Evolutionary conservation across 768 basidiomycete genomes (phyloP).

Genomic region (Tricholoma saponaceum): DNA sequence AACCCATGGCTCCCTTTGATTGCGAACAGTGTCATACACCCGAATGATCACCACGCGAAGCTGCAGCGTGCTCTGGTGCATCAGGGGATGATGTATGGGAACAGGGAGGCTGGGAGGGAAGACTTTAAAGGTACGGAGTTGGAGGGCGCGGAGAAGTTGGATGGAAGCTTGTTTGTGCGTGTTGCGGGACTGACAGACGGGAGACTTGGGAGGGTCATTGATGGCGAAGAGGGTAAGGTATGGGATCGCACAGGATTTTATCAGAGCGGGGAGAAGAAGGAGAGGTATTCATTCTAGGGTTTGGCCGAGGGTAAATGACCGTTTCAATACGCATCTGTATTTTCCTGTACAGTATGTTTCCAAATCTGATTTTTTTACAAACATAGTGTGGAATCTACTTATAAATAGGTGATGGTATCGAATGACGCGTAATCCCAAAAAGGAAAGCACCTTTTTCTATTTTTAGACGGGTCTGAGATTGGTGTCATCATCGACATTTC

Average conservation of each 20-base stretch:
- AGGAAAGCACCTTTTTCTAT: too few species aligned
- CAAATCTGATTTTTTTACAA: too few species aligned
- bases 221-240: constrained; percentile 15
- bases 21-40: constrained; percentile 50
- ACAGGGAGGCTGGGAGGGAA: constrained; percentile 21
- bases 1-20: constrained; percentile 62
- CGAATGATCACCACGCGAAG: constrained; percentile 48
- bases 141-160: constrained; percentile 42
- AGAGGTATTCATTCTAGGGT: too few species aligned
- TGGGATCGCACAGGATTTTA: constrained; percentile 20
- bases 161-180: constrained; percentile 56
- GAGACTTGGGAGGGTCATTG: constrained; percentile 23
- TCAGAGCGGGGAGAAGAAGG: not conserved
- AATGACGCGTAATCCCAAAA: too few species aligned
- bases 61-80: constrained; percentile 33
- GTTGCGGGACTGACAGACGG: constrained; percentile 39
- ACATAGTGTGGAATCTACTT: too few species aligned
- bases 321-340: too few species aligned
- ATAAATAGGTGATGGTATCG: too few species aligned
- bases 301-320: too few species aligned
- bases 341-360: too few species aligned
- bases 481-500: not conserved
- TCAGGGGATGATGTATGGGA: constrained; percentile 24
- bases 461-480: too few species aligned
- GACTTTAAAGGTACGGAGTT: constrained; percentile 29